Evolutionary conservation across 1,139 yeast genomes (phyloP).

Genomic region (Geotrichum siamense): DNA sequence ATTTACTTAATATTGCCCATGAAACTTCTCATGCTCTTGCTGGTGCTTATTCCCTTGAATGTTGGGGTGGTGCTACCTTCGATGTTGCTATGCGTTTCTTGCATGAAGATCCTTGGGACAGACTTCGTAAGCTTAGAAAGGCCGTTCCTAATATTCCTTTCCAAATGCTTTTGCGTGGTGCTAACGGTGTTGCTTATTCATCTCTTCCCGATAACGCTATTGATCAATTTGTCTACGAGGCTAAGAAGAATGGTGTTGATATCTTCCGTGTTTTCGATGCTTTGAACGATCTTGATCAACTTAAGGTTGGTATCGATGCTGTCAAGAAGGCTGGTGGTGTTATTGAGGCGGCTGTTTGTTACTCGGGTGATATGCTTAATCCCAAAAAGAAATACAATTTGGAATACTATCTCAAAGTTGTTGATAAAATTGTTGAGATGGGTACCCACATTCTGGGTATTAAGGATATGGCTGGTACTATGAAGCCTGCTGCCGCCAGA

Average conservation of each 20-base stretch:
- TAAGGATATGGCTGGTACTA: conserved; percentile 99
- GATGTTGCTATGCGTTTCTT: conserved; percentile 98
- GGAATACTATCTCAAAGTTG: conserved; percentile 76
- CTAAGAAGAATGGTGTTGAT: conserved; percentile 93
- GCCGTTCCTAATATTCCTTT: conserved; percentile 97
- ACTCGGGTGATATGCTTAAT: conserved; percentile 96
- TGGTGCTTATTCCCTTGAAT: conserved; percentile 91
- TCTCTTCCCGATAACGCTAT: conserved; percentile 97
- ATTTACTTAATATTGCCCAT: conserved; percentile 83
- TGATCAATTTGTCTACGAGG: conserved; percentile 91
- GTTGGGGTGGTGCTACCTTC: conserved; percentile 99
- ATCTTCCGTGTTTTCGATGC: conserved; percentile 98
- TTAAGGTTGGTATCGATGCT: conserved; percentile 96
- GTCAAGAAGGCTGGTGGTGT: conserved; percentile 98
- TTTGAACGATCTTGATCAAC: conserved; percentile 89
- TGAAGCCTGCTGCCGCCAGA: conserved; percentile 91
- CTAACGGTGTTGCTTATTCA: conserved; percentile 97
- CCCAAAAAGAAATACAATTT: conserved; percentile 93
- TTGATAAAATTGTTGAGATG: conserved; percentile 77
- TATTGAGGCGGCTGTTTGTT: conserved; percentile 95
- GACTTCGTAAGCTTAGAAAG: conserved; percentile 78
- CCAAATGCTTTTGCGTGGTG: conserved; percentile 98
- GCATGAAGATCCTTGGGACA: conserved; percentile 98
- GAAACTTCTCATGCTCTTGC: conserved; percentile 85
- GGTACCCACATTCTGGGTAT: conserved; percentile 97